phyloP scores from a whole-genome alignment of 495 filamentous ascomycete genomes.

The Aspergillus indologenus region DNA sequence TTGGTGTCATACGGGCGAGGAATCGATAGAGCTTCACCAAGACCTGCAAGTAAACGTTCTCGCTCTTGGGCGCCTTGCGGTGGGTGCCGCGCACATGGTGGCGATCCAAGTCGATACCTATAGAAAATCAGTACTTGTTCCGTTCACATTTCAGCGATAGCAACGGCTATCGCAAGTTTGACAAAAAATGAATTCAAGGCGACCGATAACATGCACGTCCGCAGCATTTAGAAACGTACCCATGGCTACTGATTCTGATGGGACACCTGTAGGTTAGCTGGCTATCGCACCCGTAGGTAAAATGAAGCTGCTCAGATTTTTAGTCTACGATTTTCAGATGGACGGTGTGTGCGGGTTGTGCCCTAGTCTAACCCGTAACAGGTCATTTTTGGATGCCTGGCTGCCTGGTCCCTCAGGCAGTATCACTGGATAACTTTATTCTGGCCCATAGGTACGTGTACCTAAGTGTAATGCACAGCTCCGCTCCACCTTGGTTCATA shows the following conservation, averaged over 20 bases:
- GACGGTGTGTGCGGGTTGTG: constrained; percentile 49
- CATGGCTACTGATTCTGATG: constrained; percentile 48
- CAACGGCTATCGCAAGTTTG: neutral
- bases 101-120: constrained; percentile 67
- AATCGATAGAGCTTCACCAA: constrained; percentile 99
- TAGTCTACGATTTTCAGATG: constrained; percentile 44
- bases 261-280: constrained; percentile 45
- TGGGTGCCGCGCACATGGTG: constrained; percentile 86
- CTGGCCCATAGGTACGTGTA: neutral
- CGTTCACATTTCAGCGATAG: neutral
- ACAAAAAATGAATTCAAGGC: neutral
- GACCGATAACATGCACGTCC: neutral
- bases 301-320: constrained; percentile 41
- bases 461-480: no score
- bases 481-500: no score
- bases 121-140: constrained; percentile 11
- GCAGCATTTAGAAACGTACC: constrained; percentile 30
- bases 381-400: constrained; percentile 6
- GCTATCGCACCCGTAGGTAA: constrained; percentile 45
- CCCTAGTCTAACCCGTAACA: constrained; percentile 42
- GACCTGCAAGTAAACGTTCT: constrained; percentile 96
- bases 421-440: neutral
- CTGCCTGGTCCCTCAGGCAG: neutral
- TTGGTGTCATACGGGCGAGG: constrained; percentile 76
- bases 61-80: constrained; percentile 94